phyloP scores from a whole-genome alignment of 1,284 basidiomycete species.

The Pascua sp. region DNA sequence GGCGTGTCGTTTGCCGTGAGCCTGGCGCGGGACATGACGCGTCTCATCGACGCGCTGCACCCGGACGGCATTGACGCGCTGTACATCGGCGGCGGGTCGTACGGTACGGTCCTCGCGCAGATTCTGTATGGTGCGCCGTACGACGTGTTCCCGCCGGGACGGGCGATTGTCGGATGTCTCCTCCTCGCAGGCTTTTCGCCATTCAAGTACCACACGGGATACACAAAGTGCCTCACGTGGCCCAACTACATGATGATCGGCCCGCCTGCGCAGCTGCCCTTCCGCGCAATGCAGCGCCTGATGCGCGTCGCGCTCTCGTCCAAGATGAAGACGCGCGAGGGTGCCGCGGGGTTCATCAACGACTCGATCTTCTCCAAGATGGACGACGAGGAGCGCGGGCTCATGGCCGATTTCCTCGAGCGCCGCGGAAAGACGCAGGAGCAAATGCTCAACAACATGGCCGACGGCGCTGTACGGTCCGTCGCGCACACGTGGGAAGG shows the following conservation, averaged over 20 bases:
- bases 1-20: conserved; percentile 48
- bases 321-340: conserved; percentile 50
- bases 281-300: conserved; percentile 47
- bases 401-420: conserved; percentile 41
- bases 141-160: conserved; percentile 55
- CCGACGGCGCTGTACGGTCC: conserved; percentile 53
- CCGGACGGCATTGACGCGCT: conserved; percentile 44
- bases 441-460: conserved; percentile 52
- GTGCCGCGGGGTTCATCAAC: conserved; percentile 52
- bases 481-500: conserved; percentile 56
- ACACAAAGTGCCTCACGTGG: conserved; percentile 53
- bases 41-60: conserved; percentile 57
- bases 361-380: conserved; percentile 50
- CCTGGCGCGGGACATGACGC: conserved; percentile 54
- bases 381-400: conserved; percentile 51
- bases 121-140: conserved; percentile 58
- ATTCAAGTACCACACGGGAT: conserved; percentile 53
- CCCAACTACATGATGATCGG: conserved; percentile 54
- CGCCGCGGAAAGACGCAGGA: conserved; percentile 49
- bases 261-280: conserved; percentile 52
- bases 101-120: conserved; percentile 58
- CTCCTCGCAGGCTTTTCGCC: conserved; percentile 56
- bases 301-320: conserved; percentile 41
- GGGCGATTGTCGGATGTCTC: conserved; percentile 53
- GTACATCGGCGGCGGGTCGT: conserved; percentile 54